These are phyloP conservation scores for Colletotrichum sp. DNA, from an alignment of 2,329 filamentous ascomycete genomes.

Conservation along the genomic window DNA sequence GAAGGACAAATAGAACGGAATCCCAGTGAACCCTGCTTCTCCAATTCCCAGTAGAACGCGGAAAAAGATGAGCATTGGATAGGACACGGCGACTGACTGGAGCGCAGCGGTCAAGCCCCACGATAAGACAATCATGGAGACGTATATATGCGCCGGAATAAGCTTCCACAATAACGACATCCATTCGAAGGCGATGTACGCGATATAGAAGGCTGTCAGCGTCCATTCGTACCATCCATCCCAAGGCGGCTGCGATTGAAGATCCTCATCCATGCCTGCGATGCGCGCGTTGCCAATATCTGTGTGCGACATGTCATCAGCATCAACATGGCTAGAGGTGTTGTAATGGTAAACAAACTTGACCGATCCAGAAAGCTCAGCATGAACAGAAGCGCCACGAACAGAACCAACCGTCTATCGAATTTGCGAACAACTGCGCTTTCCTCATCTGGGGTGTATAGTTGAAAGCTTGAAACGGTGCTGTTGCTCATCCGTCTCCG, in stretches of 20 bases:
- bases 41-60: conserved; percentile 65
- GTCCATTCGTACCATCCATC: conserved; percentile 64
- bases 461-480: conserved; percentile 41
- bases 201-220: conserved; percentile 65
- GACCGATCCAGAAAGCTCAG: conserved; percentile 86
- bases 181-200: conserved; percentile 70
- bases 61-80: conserved; percentile 60
- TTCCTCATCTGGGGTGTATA: conserved; percentile 73
- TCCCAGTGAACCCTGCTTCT: conserved; percentile 69
- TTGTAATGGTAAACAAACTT: conserved; percentile 56
- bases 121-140: conserved; percentile 68
- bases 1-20: conserved; percentile 69
- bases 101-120: conserved; percentile 84
- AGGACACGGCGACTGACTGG: conserved; percentile 71
- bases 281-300: conserved; percentile 69
- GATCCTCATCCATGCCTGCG: conserved; percentile 67
- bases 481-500: conserved; percentile 30
- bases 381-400: conserved; percentile 83
- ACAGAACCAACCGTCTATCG: conserved; percentile 78
- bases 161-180: conserved; percentile 67
- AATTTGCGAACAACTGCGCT: conserved; percentile 73
- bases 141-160: conserved; percentile 65
- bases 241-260: conserved; percentile 53
- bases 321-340: background rate
- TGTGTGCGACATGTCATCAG: conserved; percentile 28